These are phyloP conservation scores for Agapanthus africanus DNA, from an alignment of 106 monocot species.

Conservation along the genomic window DNA sequence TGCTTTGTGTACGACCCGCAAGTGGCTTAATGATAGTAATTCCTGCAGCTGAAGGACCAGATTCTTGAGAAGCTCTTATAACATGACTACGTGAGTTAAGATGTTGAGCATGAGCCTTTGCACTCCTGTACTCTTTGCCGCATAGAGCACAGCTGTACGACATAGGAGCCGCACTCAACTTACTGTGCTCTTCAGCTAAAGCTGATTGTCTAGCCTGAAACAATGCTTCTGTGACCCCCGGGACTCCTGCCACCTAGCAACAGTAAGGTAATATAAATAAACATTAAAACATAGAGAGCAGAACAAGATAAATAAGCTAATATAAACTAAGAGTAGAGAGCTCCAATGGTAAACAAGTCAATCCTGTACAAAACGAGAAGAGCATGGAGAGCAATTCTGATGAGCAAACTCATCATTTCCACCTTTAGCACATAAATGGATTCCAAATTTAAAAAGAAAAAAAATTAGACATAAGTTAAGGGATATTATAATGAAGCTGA, in stretches of 20 bases:
- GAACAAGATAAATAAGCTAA: neutral
- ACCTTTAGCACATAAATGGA: too few species aligned
- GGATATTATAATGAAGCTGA: too few species aligned
- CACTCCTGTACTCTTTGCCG: constrained; percentile 80
- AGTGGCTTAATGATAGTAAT: constrained; percentile 66
- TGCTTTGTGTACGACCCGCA: constrained; percentile 29
- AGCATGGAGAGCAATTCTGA: too few species aligned
- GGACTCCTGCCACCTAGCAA: constrained; percentile 69
- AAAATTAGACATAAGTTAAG: too few species aligned
- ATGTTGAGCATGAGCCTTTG: constrained; percentile 80
- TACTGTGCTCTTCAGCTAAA: constrained; percentile 50
- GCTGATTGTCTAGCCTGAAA: constrained; percentile 74
- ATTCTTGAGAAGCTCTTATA: constrained; percentile 63
- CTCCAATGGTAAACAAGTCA: too few species aligned
- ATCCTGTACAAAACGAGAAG: too few species aligned
- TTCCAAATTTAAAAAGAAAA: too few species aligned
- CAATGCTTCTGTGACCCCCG: constrained; percentile 75
- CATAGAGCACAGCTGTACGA: constrained; percentile 72
- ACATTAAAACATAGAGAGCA: neutral
- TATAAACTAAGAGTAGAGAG: too few species aligned
- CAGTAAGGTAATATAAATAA: neutral
- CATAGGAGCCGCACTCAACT: constrained; percentile 41
- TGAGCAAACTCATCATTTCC: too few species aligned
- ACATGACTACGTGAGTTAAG: constrained; percentile 60
- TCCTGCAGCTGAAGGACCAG: constrained; percentile 18